Percentiles rank a stretch among this genome's conserved stretches.
Conservation (phyloP, 1,139 yeast species). For the Protomyces inouyei region DNA sequence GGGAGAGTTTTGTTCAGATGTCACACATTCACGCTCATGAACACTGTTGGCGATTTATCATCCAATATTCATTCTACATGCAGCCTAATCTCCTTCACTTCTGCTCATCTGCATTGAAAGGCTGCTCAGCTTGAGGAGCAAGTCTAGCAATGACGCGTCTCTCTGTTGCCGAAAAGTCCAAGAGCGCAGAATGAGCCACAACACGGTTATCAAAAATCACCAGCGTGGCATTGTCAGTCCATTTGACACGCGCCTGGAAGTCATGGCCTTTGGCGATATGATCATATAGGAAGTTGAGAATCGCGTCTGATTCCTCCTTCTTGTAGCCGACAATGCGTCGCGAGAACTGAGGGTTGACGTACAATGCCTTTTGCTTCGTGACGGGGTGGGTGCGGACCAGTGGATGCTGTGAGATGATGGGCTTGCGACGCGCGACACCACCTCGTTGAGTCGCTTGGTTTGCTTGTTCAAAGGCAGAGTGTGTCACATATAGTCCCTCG, state of each 20-base stretch:
- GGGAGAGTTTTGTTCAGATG: too few relatives aligned
- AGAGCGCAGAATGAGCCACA: slow-evolving; percentile 57
- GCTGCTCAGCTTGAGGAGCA: slow-evolving; percentile 40
- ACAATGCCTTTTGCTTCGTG: slow-evolving; percentile 51
- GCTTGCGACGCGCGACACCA: slow-evolving; percentile 50
- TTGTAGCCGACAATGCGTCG: slow-evolving; percentile 54
- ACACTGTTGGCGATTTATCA: too few relatives aligned
- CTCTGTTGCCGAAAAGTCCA: slow-evolving; percentile 56
- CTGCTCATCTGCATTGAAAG: slow-evolving; percentile 10
- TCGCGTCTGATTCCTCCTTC: slow-evolving; percentile 51
- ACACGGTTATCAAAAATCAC: slow-evolving; percentile 68
- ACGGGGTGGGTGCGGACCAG: slow-evolving; percentile 57
- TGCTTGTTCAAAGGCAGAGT: slow-evolving; percentile 53
- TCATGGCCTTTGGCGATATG: slow-evolving; percentile 50
- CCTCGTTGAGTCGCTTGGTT: slow-evolving; percentile 44
- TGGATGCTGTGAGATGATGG: slow-evolving; percentile 52
- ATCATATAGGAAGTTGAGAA: slow-evolving; percentile 50
- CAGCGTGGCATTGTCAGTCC: slow-evolving; percentile 53
- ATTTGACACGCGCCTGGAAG: slow-evolving; percentile 53
- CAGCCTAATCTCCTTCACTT: not conserved
- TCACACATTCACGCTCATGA: too few relatives aligned
- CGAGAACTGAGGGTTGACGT: slow-evolving; percentile 54
- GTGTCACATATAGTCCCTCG: slow-evolving; percentile 50
- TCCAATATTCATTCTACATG: not conserved
- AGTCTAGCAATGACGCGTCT: slow-evolving; percentile 43